A percentile compares a stretch with the other conserved stretches of the same genome.
These are phyloP conservation scores for Fagopyrum homotropicum DNA, from an alignment of 148 eudicot genomes.

Conservation along the genomic window DNA sequence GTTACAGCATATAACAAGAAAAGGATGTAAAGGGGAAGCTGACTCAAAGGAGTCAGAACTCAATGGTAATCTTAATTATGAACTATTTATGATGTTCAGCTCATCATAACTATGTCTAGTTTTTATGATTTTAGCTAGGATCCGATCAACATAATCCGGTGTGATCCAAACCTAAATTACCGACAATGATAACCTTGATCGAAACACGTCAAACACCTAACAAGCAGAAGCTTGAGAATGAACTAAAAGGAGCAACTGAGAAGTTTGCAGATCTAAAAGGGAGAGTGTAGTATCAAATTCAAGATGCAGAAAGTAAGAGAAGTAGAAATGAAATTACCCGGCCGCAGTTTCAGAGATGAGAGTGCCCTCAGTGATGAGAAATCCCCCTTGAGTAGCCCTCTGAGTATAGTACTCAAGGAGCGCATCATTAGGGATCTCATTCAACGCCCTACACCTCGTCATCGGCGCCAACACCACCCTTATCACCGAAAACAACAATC, in stretches of 20 bases:
- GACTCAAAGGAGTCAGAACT: background rate
- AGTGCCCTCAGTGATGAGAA: constrained; percentile 84
- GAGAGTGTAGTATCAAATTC: background rate
- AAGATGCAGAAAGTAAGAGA: background rate
- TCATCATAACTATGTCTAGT: too few species aligned
- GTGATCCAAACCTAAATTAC: too few species aligned
- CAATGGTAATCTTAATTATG: background rate
- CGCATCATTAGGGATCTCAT: constrained; percentile 54
- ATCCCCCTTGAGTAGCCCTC: constrained; percentile 75
- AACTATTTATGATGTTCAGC: too few species aligned
- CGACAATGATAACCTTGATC: too few species aligned
- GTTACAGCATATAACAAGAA: background rate
- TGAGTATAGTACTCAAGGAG: constrained; percentile 65
- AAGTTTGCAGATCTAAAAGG: background rate
- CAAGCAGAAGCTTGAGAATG: background rate
- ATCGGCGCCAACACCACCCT: constrained; percentile 90
- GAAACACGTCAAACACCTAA: background rate
- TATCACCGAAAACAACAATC: background rate
- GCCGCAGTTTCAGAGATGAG: constrained; percentile 68
- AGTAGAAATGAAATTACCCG: constrained; percentile 40
- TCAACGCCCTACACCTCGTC: constrained; percentile 88
- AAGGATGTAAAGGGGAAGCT: background rate
- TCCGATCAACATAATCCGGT: too few species aligned
- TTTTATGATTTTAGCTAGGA: too few species aligned
- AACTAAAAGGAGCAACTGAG: background rate